Evolutionary conservation across 441 rosid species (phyloP).

Genomic region (Mallotus repandus): DNA sequence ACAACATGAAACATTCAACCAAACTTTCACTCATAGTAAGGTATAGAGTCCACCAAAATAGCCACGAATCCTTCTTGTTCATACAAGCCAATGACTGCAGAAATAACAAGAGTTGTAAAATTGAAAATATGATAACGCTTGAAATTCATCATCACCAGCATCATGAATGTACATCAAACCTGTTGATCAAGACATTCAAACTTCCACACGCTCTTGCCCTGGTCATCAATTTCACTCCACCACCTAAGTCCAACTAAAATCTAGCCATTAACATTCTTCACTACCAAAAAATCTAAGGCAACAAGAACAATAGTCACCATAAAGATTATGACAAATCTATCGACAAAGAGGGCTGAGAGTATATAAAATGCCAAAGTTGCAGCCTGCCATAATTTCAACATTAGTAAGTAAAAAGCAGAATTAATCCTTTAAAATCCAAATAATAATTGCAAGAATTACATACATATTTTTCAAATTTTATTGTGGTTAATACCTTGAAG

Average conservation of each 20-base stretch:
- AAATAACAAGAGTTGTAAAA: not conserved
- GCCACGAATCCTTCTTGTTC: slow-evolving; percentile 99
- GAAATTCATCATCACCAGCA: not conserved
- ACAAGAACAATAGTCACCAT: slow-evolving; percentile 96
- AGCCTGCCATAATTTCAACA: slow-evolving; percentile 49
- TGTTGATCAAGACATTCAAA: slow-evolving; percentile 98
- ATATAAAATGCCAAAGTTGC: slow-evolving; percentile 93
- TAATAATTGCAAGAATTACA: not conserved
- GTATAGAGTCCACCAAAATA: slow-evolving; percentile 99
- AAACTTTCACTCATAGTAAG: slow-evolving; percentile 56
- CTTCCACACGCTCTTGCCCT: slow-evolving; percentile 97
- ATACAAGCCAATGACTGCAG: slow-evolving; percentile 79
- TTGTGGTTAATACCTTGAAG: slow-evolving; percentile 60
- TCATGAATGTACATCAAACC: slow-evolving; percentile 39
- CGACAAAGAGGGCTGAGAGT: slow-evolving; percentile 76
- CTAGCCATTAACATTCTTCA: slow-evolving; percentile 97
- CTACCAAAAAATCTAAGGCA: slow-evolving; percentile 98
- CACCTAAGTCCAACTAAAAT: slow-evolving; percentile 97
- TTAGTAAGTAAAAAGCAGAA: not conserved
- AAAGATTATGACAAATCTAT: slow-evolving; percentile 90
- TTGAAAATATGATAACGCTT: slow-evolving; percentile 13
- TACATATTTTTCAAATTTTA: not conserved
- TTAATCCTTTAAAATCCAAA: not conserved
- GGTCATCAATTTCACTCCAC: slow-evolving; percentile 99
- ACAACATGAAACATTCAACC: not conserved